Percentiles rank a stretch among this genome's conserved stretches.
Evolutionary conservation across 2,329 filamentous ascomycete genomes (phyloP).

Genomic region (Claviceps sp.): DNA sequence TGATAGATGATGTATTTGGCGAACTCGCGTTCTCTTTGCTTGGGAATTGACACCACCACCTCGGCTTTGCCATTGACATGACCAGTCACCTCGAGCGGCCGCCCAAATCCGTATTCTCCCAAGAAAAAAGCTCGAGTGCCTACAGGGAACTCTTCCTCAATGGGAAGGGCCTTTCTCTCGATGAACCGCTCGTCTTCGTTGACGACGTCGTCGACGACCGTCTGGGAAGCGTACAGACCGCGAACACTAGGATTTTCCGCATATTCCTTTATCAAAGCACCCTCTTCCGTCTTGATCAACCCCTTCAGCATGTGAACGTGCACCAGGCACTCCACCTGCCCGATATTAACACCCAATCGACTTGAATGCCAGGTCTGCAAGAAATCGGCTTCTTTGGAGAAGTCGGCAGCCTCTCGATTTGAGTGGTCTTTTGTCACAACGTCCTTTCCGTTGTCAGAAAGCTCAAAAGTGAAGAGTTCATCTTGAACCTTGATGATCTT

Average conservation of each 20-base stretch:
- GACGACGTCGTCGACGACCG: conserved; percentile 76
- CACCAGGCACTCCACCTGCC: conserved; percentile 75
- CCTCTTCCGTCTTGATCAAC: conserved; percentile 77
- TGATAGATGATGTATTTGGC: conserved; percentile 57
- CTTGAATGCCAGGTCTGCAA: conserved; percentile 86
- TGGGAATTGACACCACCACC: conserved; percentile 61
- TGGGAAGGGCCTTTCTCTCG: conserved; percentile 73
- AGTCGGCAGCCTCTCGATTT: conserved; percentile 66
- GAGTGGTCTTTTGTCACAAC: conserved; percentile 58
- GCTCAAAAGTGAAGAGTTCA: conserved; percentile 78
- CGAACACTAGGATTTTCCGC: conserved; percentile 74
- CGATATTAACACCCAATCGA: conserved; percentile 75
- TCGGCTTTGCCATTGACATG: conserved; percentile 65
- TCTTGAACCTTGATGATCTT: conserved; percentile 83
- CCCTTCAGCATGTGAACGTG: conserved; percentile 92
- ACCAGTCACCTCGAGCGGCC: conserved; percentile 69
- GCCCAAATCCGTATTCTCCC: conserved; percentile 83
- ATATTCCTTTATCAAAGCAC: conserved; percentile 87
- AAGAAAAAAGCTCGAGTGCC: conserved; percentile 82
- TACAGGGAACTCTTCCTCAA: conserved; percentile 82
- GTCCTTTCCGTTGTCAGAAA: conserved; percentile 51
- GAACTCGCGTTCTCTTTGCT: conserved; percentile 68
- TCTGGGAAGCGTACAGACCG: conserved; percentile 80
- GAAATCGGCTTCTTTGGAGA: conserved; percentile 67
- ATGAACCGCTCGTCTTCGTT: conserved; percentile 90